These are phyloP conservation scores for Collybia sordida DNA, from an alignment of 768 basidiomycete species.

Conservation along the genomic window DNA sequence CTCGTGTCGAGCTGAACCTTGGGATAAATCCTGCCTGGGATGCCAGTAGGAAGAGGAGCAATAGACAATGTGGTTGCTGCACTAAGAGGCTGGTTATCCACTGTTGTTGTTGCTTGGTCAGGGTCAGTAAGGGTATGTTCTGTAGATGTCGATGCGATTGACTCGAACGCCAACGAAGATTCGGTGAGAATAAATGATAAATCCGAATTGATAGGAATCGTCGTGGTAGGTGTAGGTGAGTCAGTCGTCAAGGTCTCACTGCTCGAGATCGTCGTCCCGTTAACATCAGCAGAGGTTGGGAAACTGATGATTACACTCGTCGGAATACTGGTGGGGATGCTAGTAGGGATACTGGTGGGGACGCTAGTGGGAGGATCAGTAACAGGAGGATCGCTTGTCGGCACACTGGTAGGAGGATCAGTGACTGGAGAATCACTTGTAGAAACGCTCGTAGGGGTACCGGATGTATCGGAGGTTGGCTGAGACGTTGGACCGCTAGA, in stretches of 20 bases:
- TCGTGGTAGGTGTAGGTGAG: slow-evolving; percentile 6
- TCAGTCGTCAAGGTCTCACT: slow-evolving; percentile 3
- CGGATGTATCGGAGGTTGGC: slow-evolving; percentile 11
- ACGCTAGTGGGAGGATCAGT: neutral
- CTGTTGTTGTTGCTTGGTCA: slow-evolving; percentile 38
- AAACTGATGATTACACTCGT: slow-evolving; percentile 15
- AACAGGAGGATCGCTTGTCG: slow-evolving; percentile 2
- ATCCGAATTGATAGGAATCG: slow-evolving; percentile 35
- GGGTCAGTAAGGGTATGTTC: slow-evolving; percentile 38
- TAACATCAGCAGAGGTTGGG: slow-evolving; percentile 7
- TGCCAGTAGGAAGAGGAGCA: slow-evolving; percentile 51
- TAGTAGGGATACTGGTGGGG: neutral
- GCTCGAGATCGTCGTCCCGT: neutral
- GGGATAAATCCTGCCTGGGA: slow-evolving; percentile 65
- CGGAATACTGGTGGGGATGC: neutral
- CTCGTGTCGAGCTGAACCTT: slow-evolving; percentile 20
- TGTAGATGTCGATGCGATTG: slow-evolving; percentile 27
- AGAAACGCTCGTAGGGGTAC: neutral
- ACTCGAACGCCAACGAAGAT: slow-evolving; percentile 37
- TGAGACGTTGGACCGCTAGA: neutral
- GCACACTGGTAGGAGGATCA: neutral
- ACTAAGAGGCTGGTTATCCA: slow-evolving; percentile 16
- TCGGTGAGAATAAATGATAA: slow-evolving; percentile 45
- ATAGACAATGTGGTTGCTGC: slow-evolving; percentile 22
- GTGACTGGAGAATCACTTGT: neutral